Evolutionary conservation across 1,284 basidiomycete genomes (phyloP).

Genomic region (Ganoderma meredithae): DNA sequence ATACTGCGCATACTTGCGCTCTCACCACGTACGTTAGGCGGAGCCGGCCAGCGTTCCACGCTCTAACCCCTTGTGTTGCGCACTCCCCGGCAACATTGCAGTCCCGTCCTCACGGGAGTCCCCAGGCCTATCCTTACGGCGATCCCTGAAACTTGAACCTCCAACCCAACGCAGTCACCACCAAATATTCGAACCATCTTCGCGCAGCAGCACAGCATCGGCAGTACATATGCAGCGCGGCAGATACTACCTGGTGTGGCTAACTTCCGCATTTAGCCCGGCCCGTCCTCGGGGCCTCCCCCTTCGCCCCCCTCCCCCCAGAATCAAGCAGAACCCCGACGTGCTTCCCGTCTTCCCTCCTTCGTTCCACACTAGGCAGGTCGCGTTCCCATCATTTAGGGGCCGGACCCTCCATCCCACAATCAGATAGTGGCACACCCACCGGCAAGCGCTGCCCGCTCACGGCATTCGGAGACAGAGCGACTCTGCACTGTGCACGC

Average conservation of each 20-base stretch:
- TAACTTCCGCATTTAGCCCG: neutral
- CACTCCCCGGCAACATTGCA: neutral
- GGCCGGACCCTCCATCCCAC: neutral
- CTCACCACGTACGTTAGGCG: neutral
- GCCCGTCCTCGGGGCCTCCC: neutral
- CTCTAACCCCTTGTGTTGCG: neutral
- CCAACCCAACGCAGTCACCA: constrained; percentile 1
- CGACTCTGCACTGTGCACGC: neutral
- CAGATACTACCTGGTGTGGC: constrained; percentile 1
- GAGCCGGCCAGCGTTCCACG: neutral
- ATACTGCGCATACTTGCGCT: neutral
- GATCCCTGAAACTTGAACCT: neutral
- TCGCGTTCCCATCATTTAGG: neutral
- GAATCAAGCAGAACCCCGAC: neutral
- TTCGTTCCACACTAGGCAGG: neutral
- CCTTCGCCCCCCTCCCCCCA: neutral
- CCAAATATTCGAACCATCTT: neutral
- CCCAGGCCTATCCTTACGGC: neutral
- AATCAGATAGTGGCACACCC: neutral
- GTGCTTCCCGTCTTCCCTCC: neutral
- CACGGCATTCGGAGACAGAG: neutral
- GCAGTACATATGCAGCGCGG: neutral
- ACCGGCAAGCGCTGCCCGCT: neutral
- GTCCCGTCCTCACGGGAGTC: neutral
- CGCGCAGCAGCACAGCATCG: neutral